phyloP scores from a whole-genome alignment of 805 yeast species.

The Nakazawaea ambrosiae region DNA sequence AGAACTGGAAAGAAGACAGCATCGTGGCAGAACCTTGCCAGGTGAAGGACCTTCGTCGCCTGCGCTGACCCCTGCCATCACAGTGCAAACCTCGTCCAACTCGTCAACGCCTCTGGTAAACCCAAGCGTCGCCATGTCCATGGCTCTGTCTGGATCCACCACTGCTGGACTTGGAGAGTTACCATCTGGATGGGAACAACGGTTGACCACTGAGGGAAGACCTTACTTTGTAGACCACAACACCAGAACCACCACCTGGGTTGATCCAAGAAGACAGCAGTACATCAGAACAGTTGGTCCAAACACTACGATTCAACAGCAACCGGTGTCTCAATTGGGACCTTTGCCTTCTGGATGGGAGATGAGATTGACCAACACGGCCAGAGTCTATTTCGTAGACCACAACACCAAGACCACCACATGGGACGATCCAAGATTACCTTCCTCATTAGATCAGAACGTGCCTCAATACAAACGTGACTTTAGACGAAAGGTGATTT shows the following conservation, averaged over 20 bases:
- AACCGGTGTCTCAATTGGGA: slow-evolving; percentile 95
- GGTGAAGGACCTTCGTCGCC: slow-evolving; percentile 36
- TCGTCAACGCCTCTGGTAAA: slow-evolving; percentile 36
- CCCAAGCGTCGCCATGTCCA: slow-evolving; percentile 33
- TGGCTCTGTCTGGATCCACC: slow-evolving; percentile 79
- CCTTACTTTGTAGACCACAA: slow-evolving; percentile 98
- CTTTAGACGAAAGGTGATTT: slow-evolving; percentile 93
- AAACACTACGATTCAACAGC: slow-evolving; percentile 90
- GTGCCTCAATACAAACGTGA: slow-evolving; percentile 99
- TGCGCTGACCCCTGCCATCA: slow-evolving; percentile 25
- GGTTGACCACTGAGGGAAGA: slow-evolving; percentile 96
- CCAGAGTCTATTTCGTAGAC: slow-evolving; percentile 97
- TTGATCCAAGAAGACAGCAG: slow-evolving; percentile 98
- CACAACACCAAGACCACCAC: slow-evolving; percentile 99
- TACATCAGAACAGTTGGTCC: slow-evolving; percentile 92
- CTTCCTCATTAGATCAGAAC: slow-evolving; percentile 93
- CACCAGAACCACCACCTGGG: slow-evolving; percentile 99
- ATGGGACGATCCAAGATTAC: slow-evolving; percentile 99
- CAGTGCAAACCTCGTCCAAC: slow-evolving; percentile 12
- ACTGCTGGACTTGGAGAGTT: slow-evolving; percentile 95
- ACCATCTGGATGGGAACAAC: slow-evolving; percentile 99
- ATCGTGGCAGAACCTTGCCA: slow-evolving; percentile 84
- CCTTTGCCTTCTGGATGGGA: slow-evolving; percentile 99
- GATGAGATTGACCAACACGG: slow-evolving; percentile 98
- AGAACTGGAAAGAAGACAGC: slow-evolving; percentile 86